A percentile compares a stretch with the other conserved stretches of the same genome.
Evolutionary conservation across 108 stramenopile genomes (phyloP).

Genomic region (Skeletonema menzelii): DNA sequence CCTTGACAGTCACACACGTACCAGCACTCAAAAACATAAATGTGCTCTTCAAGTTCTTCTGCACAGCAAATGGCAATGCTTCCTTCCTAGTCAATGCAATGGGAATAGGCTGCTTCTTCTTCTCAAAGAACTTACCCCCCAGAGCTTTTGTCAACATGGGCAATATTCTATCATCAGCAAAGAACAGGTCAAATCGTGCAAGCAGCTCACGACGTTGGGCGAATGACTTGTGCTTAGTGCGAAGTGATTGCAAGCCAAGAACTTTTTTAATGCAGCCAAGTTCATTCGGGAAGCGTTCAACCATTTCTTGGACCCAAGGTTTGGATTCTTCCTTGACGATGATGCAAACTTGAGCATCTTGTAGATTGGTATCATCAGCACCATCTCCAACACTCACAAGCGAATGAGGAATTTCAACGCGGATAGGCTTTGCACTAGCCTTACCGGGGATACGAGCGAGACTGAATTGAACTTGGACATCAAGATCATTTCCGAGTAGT

Average conservation of each 20-base stretch:
- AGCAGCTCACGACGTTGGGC: constrained; percentile 81
- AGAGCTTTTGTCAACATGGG: constrained; percentile 91
- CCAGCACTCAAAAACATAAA: constrained; percentile 77
- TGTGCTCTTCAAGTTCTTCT: constrained; percentile 64
- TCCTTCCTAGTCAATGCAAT: constrained; percentile 70
- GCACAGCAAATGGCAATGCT: constrained; percentile 68
- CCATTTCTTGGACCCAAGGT: constrained; percentile 79
- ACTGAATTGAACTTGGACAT: constrained; percentile 76
- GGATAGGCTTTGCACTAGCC: constrained; percentile 61
- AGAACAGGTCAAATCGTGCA: constrained; percentile 79
- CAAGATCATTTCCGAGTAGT: constrained; percentile 61
- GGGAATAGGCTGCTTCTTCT: constrained; percentile 91
- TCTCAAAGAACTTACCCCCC: constrained; percentile 89
- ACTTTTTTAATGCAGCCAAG: constrained; percentile 89
- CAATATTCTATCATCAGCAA: constrained; percentile 94
- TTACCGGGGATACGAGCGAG: constrained; percentile 66
- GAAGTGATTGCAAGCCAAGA: constrained; percentile 71
- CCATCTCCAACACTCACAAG: constrained; percentile 41
- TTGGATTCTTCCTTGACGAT: constrained; percentile 94
- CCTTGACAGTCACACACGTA: constrained; percentile 82
- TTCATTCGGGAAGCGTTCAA: constrained; percentile 65
- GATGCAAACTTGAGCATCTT: constrained; percentile 83
- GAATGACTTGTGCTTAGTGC: constrained; percentile 79
- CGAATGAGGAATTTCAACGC: constrained; percentile 76
- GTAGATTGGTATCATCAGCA: constrained; percentile 22